phyloP scores from a whole-genome alignment of 768 basidiomycete species.

The Kwoniella pini region DNA sequence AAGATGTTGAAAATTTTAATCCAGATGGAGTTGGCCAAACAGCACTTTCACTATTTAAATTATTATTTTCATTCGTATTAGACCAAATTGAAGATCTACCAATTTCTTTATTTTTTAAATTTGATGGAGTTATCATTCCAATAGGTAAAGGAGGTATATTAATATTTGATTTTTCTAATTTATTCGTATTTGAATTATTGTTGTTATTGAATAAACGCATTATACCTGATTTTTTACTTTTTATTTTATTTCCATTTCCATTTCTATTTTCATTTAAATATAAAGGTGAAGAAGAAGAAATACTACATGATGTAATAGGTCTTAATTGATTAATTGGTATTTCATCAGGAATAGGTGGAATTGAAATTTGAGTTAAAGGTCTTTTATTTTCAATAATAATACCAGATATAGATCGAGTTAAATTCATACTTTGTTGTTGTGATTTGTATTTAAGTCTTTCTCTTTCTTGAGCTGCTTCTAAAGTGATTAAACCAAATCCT shows the following conservation, averaged over 20 bases:
- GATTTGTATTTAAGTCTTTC: slow-evolving; percentile 15
- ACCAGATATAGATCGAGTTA: no score
- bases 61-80: background rate
- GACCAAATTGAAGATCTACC: slow-evolving; percentile 13
- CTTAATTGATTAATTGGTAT: background rate
- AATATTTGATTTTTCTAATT: slow-evolving; percentile 25
- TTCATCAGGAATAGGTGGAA: slow-evolving; percentile 9
- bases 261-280: background rate
- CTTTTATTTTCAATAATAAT: background rate
- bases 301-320: slow-evolving; percentile 14
- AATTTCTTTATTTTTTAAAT: background rate
- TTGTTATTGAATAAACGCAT: slow-evolving; percentile 34
- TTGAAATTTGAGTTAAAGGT: slow-evolving; percentile 1
- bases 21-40: slow-evolving; percentile 1
- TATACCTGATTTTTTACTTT: slow-evolving; percentile 31
- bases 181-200: background rate
- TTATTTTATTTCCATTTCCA: slow-evolving; percentile 4
- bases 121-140: background rate
- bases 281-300: slow-evolving; percentile 1
- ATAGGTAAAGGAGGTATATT: slow-evolving; percentile 7
- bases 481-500: slow-evolving; percentile 35
- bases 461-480: slow-evolving; percentile 35
- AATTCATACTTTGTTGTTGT: background rate
- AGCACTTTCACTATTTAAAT: slow-evolving; percentile 1
- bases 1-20: background rate